These are phyloP conservation scores for Penicillium sp. DNA, from an alignment of 2,329 filamentous ascomycete genomes.

Conservation along the genomic window DNA sequence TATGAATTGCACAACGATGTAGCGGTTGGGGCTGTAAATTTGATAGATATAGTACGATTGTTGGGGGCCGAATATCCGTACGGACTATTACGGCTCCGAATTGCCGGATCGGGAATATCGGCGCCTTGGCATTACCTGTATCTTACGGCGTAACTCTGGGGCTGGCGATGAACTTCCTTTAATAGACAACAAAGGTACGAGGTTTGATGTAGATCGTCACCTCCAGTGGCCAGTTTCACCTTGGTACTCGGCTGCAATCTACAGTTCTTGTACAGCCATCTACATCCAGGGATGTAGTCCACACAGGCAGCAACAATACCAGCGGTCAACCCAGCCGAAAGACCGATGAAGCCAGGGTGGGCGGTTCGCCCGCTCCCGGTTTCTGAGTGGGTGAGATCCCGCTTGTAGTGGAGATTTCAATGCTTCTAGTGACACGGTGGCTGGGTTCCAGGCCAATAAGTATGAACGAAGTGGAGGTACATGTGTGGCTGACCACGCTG, in stretches of 20 bases:
- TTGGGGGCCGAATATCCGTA: background rate
- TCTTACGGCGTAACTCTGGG: background rate
- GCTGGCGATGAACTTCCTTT: background rate
- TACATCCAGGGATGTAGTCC: background rate
- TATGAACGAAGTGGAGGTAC: background rate
- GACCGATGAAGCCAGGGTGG: background rate
- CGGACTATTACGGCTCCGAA: background rate
- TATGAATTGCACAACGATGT: no score
- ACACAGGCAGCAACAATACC: constrained; percentile 24
- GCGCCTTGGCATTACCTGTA: background rate
- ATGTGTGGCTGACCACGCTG: constrained; percentile 18
- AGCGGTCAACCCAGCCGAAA: constrained; percentile 16
- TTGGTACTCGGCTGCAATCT: no score
- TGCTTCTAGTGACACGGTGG: constrained; percentile 8
- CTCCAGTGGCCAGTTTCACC: background rate
- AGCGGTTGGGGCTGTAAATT: background rate
- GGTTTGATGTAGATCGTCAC: background rate
- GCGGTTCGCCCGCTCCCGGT: background rate
- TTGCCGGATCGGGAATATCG: background rate
- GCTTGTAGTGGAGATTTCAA: background rate
- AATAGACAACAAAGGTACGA: background rate
- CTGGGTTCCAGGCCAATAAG: constrained; percentile 11
- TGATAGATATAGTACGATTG: background rate
- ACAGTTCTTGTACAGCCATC: background rate
- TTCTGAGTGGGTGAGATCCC: constrained; percentile 3